phyloP scores from a whole-genome alignment of 2,329 filamentous ascomycete genomes.

The Metarhizium album region DNA sequence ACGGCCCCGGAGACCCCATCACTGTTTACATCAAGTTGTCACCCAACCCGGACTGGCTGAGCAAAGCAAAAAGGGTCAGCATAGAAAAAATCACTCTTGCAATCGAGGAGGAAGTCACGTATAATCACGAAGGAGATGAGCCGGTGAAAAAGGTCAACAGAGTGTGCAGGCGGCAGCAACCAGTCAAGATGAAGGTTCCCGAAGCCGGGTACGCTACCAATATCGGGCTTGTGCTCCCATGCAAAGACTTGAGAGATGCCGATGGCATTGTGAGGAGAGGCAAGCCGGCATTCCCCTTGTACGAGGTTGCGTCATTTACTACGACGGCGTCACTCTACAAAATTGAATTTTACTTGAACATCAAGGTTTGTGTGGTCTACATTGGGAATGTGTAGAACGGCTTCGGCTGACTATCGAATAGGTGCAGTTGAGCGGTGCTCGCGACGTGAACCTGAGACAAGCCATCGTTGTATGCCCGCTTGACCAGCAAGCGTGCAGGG shows the following conservation, averaged over 20 bases:
- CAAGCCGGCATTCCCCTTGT: constrained; percentile 79
- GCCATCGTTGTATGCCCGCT: constrained; percentile 93
- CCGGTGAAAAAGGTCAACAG: constrained; percentile 83
- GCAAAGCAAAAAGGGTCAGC: constrained; percentile 81
- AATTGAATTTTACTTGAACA: constrained; percentile 91
- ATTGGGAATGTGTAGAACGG: constrained; percentile 1
- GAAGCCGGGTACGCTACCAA: constrained; percentile 91
- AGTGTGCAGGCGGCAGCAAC: constrained; percentile 72
- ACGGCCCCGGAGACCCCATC: constrained; percentile 88
- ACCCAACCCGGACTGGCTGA: constrained; percentile 84
- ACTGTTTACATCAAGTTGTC: constrained; percentile 91
- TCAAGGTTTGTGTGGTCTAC: constrained; percentile 55
- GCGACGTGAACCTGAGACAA: constrained; percentile 80
- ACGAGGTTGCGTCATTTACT: constrained; percentile 82
- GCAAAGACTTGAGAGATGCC: constrained; percentile 74
- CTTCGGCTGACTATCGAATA: constrained; percentile 26
- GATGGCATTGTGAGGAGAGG: constrained; percentile 81
- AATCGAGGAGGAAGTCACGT: constrained; percentile 98
- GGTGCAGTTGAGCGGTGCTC: constrained; percentile 79
- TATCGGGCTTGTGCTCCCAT: constrained; percentile 79
- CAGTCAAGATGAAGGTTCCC: constrained; percentile 73
- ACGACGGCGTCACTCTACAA: constrained; percentile 93
- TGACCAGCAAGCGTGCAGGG: constrained; percentile 90
- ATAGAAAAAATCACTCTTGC: constrained; percentile 89
- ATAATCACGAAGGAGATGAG: constrained; percentile 94